Conservation (phyloP, 306 rosid genomes). For the Castanea sativa region DNA sequence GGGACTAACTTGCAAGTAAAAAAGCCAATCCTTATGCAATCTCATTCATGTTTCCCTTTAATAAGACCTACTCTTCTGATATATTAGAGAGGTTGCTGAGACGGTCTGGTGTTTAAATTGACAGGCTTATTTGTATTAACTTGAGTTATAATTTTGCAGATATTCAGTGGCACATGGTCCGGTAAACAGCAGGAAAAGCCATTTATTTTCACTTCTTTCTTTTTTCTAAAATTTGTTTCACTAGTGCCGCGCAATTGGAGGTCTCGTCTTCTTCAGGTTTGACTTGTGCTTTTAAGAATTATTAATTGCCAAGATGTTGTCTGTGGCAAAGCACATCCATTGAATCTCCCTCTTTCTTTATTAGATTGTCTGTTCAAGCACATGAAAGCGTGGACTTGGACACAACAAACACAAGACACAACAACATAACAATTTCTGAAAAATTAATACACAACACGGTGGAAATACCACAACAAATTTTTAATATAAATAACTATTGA, state of each 20-base stretch:
- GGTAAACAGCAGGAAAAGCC: conserved; percentile 56
- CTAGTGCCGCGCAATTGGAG: conserved; percentile 49
- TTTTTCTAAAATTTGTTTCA: conserved; percentile 68
- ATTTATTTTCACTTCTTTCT: conserved; percentile 59
- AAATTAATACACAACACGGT: too few species aligned
- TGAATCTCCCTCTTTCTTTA: background rate
- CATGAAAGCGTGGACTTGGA: background rate
- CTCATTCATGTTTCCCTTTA: too few species aligned
- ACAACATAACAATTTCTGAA: too few species aligned
- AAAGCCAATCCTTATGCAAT: background rate
- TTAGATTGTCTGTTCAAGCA: background rate
- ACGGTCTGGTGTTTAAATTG: background rate
- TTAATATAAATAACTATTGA: too few species aligned
- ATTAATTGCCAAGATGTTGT: background rate
- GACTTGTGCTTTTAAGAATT: conserved; percentile 6
- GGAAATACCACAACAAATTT: too few species aligned
- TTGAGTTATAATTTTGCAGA: conserved; percentile 39
- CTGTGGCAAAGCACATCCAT: background rate
- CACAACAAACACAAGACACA: too few species aligned
- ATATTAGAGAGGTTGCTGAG: background rate
- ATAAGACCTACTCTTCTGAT: background rate
- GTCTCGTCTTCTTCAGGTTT: conserved; percentile 81
- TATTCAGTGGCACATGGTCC: conserved; percentile 30
- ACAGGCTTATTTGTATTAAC: background rate
- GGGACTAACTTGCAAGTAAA: background rate